A percentile compares a stretch with the other conserved stretches of the same genome.
Evolutionary conservation across 2,329 filamentous ascomycete genomes (phyloP).

Genomic region (Aspergillus neotritici): DNA sequence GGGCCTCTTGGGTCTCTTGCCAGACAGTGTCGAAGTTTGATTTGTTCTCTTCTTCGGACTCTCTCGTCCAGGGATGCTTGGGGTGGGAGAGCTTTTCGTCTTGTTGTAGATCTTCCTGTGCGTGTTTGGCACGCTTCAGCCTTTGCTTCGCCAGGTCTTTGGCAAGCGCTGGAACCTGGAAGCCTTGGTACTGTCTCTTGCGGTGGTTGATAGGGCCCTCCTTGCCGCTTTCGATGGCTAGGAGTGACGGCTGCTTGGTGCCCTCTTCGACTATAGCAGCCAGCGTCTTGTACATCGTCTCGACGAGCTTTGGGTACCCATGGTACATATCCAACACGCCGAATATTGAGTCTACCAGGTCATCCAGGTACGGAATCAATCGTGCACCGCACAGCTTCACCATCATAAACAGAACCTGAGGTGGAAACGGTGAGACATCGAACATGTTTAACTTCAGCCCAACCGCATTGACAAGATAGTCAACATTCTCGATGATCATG

Average conservation of each 20-base stretch:
- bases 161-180: constrained; percentile 31
- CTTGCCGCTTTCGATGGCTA: constrained; percentile 39
- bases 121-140: constrained; percentile 22
- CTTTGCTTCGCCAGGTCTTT: constrained; percentile 31
- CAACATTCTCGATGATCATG: constrained; percentile 82
- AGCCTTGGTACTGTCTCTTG: constrained; percentile 26
- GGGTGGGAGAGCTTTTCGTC: constrained; percentile 25
- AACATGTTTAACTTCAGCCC: constrained; percentile 84
- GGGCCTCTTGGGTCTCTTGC: too few relatives aligned
- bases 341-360: constrained; percentile 86
- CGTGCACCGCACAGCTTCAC: constrained; percentile 75
- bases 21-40: too few relatives aligned
- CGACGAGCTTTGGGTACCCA: constrained; percentile 80
- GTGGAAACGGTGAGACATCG: constrained; percentile 84
- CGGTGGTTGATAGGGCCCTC: constrained; percentile 20
- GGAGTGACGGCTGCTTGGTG: constrained; percentile 49
- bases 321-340: constrained; percentile 91
- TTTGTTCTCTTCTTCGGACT: constrained; percentile 15
- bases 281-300: constrained; percentile 76
- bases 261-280: constrained; percentile 80
- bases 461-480: constrained; percentile 93
- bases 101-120: constrained; percentile 19
- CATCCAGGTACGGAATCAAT: constrained; percentile 82
- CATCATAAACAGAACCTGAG: constrained; percentile 92
- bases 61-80: constrained; percentile 27